phyloP scores from a whole-genome alignment of 2,329 filamentous ascomycete genomes.

The Phyllosticta citriasiana region DNA sequence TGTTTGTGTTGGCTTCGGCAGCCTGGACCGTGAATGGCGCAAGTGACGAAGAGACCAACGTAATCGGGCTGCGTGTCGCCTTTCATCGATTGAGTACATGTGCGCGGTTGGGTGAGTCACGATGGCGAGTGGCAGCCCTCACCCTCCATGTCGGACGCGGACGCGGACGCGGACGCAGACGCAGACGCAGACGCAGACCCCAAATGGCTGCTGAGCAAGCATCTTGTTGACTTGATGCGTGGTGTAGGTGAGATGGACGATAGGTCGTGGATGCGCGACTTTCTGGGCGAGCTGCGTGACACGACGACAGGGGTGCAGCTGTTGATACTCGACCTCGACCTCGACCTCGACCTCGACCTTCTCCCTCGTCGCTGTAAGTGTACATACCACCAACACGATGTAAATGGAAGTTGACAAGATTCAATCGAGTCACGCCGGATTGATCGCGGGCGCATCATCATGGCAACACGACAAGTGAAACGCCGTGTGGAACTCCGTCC shows the following conservation, averaged over 20 bases:
- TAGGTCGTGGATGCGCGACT: slow-evolving; percentile 3
- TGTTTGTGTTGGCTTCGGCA: not conserved
- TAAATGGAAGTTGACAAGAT: not conserved
- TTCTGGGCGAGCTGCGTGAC: not conserved
- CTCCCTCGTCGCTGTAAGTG: not conserved
- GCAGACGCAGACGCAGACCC: not conserved
- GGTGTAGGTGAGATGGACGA: not conserved
- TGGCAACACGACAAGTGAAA: not conserved
- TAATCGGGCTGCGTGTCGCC: not conserved
- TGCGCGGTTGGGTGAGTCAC: not conserved
- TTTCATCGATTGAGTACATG: not conserved
- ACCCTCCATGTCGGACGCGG: not conserved
- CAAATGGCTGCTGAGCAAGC: not conserved
- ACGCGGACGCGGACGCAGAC: not conserved
- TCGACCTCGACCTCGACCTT: not conserved
- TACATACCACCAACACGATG: no score
- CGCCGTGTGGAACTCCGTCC: slow-evolving; percentile 1
- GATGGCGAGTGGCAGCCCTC: not conserved
- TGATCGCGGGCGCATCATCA: not conserved
- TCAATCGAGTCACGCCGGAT: not conserved
- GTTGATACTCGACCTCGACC: not conserved
- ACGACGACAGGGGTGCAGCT: not conserved
- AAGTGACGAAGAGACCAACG: not conserved
- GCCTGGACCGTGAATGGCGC: not conserved
- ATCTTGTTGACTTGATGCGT: not conserved